Evolutionary conservation across 2,329 filamentous ascomycete genomes (phyloP), one percentile per base, ranked within the genome.

Genomic region (Fusarium sp.): DNA sequence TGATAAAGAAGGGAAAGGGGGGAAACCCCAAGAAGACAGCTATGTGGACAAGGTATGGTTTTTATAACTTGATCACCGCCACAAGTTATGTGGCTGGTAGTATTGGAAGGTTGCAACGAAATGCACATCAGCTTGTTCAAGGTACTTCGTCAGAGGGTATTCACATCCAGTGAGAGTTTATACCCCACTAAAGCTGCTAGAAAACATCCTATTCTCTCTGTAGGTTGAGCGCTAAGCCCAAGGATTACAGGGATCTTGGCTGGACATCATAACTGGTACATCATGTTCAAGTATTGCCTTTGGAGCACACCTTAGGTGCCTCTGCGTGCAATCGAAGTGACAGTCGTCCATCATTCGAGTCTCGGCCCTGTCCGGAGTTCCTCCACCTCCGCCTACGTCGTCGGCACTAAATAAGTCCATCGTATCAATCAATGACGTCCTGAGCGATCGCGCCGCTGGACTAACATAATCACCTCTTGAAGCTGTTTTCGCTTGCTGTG

Each of bases 1-100:
- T 93, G 90, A 87, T 89, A 82, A 80, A 83, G 85, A 87, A 83
- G 82, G 84, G 23, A 72, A 44, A 50, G 13, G 77, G 61, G 69
- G 59, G 73, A 58, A 57, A 64, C 41, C 55, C 57, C 70, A 70
- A 73, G 53, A 12, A 23, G 26, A 33, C 11, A 37, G 23, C 23
- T 20, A 18, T 18, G 44, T 48, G 44, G 35, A 26, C 18, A 11
- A 26, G 11, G 41, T 38, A 20, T 30, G 37, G 48, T 38, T 57
- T 66, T 55, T 66, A 49, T 50, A 54, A 35, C 23, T 60, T 35
- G 44, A 54, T 26, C 53, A 53, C 50, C 33, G 66, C 66, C 54
- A 45, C 60, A 56, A 23, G 18, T n/a, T 17, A 27, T 42, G 27
- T 26, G 38, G 44, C 60, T 26, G 48, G 48, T 13, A 26, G 48